A percentile compares a stretch with the other conserved stretches of the same genome.
These are phyloP conservation scores for Funneliformis mosseae DNA, from an alignment of 192 early-diverging fungal species.

Conservation along the genomic window DNA sequence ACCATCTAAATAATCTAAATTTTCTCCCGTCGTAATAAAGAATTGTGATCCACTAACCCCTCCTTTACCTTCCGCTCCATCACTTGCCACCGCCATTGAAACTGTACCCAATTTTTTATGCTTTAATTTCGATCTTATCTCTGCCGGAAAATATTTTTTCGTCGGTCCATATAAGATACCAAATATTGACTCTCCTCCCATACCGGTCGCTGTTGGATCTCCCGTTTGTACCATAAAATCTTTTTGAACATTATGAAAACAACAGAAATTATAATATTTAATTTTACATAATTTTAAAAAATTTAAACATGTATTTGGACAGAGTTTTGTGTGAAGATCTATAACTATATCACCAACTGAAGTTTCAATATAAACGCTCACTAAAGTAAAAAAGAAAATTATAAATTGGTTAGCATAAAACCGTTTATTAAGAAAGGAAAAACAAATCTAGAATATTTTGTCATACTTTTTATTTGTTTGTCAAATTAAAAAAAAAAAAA, in stretches of 20 bases:
- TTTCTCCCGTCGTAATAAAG: constrained; percentile 76
- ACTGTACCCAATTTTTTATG: constrained; percentile 75
- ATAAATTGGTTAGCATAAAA: too few species aligned
- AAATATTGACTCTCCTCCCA: constrained; percentile 72
- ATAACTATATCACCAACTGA: constrained; percentile 89
- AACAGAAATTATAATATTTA: constrained; percentile 84
- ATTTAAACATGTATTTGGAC: constrained; percentile 72
- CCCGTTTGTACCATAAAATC: constrained; percentile 80
- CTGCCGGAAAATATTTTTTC: constrained; percentile 73
- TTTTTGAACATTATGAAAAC: constrained; percentile 81
- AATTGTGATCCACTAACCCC: constrained; percentile 81
- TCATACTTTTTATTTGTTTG: too few species aligned
- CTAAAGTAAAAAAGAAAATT: constrained; percentile 7
- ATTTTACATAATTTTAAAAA: constrained; percentile 90
- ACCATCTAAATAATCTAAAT: constrained; percentile 80
- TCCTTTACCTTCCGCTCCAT: constrained; percentile 41
- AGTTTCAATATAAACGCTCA: constrained; percentile 83
- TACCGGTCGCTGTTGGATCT: constrained; percentile 72
- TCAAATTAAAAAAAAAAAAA: too few species aligned
- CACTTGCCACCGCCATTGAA: constrained; percentile 68
- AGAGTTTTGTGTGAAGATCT: constrained; percentile 74
- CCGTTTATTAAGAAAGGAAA: too few species aligned
- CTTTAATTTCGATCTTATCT: constrained; percentile 79
- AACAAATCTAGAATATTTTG: too few species aligned
- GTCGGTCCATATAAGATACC: constrained; percentile 62